A percentile compares a stretch with the other conserved stretches of the same genome.
Conservation (phyloP, 2,329 filamentous ascomycete species). For the Aciculosporium take region DNA sequence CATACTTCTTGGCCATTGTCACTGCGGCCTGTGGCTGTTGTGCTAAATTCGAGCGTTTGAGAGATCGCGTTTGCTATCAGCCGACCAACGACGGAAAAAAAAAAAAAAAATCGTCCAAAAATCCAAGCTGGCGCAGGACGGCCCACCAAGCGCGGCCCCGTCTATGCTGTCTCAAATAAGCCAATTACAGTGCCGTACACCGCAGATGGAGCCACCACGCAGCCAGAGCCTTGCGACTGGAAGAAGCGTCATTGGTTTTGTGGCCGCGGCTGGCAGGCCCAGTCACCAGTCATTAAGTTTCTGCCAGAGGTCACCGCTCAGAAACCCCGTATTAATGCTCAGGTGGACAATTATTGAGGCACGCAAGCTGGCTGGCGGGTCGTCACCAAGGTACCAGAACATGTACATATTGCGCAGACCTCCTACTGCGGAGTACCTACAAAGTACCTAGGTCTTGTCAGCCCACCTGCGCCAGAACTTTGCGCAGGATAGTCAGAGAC, state of each 20-base stretch:
- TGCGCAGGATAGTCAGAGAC: slow-evolving; percentile 4
- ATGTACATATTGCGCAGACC: not conserved
- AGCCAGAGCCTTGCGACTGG: slow-evolving; percentile 11
- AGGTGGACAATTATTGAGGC: not conserved
- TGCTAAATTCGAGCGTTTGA: not conserved
- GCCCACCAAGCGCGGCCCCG: too few relatives aligned
- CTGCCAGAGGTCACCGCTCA: slow-evolving; percentile 19
- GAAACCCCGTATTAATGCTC: not conserved
- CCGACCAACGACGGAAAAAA: not conserved
- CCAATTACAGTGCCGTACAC: not conserved
- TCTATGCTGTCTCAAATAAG: too few relatives aligned
- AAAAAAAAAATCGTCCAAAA: slow-evolving; percentile 4
- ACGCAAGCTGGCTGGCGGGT: not conserved
- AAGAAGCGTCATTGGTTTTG: slow-evolving; percentile 19
- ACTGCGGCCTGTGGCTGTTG: not conserved
- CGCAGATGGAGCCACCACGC: not conserved
- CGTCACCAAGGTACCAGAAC: too few relatives aligned
- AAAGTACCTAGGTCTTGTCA: not conserved
- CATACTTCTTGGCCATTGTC: slow-evolving; percentile 14
- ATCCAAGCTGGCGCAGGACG: not conserved
- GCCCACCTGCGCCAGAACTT: slow-evolving; percentile 4
- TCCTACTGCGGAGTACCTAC: not conserved
- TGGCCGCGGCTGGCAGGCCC: slow-evolving; percentile 10
- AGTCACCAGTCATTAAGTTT: slow-evolving; percentile 12
- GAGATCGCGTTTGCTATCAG: not conserved